Evolutionary conservation across 257 asterid genomes (phyloP).

Genomic region (Perilla frutescens): DNA sequence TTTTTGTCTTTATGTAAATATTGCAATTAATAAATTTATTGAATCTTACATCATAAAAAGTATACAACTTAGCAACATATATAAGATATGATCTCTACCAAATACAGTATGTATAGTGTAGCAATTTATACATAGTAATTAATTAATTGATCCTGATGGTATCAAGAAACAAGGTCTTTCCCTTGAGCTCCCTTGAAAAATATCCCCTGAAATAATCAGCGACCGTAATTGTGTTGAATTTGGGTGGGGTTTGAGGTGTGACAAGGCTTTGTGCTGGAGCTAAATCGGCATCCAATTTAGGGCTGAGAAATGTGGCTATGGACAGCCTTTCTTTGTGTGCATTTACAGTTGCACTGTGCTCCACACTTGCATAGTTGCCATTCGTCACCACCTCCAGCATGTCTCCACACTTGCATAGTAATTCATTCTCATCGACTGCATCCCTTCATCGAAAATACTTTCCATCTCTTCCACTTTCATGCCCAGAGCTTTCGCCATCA

Average conservation of each 20-base stretch:
- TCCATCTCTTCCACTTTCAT: slow-evolving; percentile 48
- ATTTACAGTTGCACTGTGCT: slow-evolving; percentile 56
- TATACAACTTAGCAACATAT: too few relatives aligned
- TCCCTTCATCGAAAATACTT: slow-evolving; percentile 39
- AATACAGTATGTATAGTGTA: too few relatives aligned
- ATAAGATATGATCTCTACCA: too few relatives aligned
- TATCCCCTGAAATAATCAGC: slow-evolving; percentile 44
- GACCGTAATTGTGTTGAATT: slow-evolving; percentile 43
- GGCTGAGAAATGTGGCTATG: slow-evolving; percentile 48
- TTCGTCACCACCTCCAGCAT: slow-evolving; percentile 52
- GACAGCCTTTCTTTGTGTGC: slow-evolving; percentile 48
- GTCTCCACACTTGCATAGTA: slow-evolving; percentile 64
- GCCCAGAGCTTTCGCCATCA: slow-evolving; percentile 49
- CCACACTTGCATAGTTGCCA: slow-evolving; percentile 52
- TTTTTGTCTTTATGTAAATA: too few relatives aligned
- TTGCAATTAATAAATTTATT: too few relatives aligned
- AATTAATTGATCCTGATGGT: too few relatives aligned
- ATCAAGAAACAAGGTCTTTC: slow-evolving; percentile 43
- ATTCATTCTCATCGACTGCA: slow-evolving; percentile 59
- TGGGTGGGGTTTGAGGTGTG: slow-evolving; percentile 42
- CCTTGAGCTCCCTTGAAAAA: slow-evolving; percentile 44
- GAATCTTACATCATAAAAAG: too few relatives aligned
- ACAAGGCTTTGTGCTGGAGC: slow-evolving; percentile 56
- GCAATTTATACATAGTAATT: too few relatives aligned
- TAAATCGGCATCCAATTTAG: slow-evolving; percentile 34